These are phyloP conservation scores for Lachancea sp. DNA, from an alignment of 805 yeast species.

Conservation along the genomic window DNA sequence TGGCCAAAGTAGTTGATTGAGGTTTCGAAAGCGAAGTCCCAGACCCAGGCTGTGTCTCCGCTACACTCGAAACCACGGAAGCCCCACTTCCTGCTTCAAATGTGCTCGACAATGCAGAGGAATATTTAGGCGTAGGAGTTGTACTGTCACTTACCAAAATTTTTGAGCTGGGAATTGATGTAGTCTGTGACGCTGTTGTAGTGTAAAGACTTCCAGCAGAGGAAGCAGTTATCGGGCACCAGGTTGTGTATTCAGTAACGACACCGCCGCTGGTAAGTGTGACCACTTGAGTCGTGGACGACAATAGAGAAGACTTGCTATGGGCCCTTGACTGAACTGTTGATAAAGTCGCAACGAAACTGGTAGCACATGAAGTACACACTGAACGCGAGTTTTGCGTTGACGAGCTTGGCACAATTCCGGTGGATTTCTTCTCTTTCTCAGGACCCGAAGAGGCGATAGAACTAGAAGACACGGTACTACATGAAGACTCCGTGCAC, in stretches of 20 bases:
- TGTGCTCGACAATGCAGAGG: background rate
- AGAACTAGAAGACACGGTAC: background rate
- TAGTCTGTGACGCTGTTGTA: background rate
- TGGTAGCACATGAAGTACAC: background rate
- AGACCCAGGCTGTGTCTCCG: too few relatives aligned
- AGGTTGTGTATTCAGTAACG: slow-evolving; percentile 18
- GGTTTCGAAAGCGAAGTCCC: too few relatives aligned
- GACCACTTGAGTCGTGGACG: slow-evolving; percentile 4
- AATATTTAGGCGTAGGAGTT: background rate
- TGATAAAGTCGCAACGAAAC: background rate
- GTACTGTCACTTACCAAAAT: too few relatives aligned
- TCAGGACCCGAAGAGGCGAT: background rate
- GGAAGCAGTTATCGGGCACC: slow-evolving; percentile 8
- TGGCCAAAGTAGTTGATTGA: too few relatives aligned
- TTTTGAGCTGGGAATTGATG: too few relatives aligned
- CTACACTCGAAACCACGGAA: background rate
- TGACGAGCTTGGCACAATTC: background rate
- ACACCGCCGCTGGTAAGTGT: slow-evolving; percentile 7
- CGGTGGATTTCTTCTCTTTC: background rate
- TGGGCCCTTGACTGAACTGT: background rate
- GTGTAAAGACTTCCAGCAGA: background rate
- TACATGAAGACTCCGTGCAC: background rate
- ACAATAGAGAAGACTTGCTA: background rate
- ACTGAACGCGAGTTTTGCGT: background rate
- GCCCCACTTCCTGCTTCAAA: background rate